These are phyloP conservation scores for Inga leiocalycina DNA, from an alignment of 306 rosid species.

Conservation along the genomic window DNA sequence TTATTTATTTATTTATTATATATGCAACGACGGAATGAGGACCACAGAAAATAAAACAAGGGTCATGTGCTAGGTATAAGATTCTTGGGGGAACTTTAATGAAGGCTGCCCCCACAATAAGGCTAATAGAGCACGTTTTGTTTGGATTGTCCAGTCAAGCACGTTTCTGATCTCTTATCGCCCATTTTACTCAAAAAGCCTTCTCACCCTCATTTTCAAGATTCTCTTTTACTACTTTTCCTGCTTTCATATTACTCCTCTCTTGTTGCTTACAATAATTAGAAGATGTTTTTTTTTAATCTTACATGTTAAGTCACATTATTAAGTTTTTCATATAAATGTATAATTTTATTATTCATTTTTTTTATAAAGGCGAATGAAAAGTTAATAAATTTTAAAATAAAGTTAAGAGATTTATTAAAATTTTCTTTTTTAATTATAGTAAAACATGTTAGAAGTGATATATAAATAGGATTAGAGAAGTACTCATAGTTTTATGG, in stretches of 20 bases:
- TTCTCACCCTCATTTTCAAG: neutral
- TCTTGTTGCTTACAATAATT: too few relatives aligned
- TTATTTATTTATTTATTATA: neutral
- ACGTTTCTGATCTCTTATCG: slow-evolving; percentile 42
- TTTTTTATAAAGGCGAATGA: too few relatives aligned
- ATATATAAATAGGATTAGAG: too few relatives aligned
- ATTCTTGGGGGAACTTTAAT: slow-evolving; percentile 25
- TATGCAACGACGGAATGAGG: slow-evolving; percentile 10
- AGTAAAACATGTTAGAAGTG: too few relatives aligned
- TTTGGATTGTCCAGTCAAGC: slow-evolving; percentile 45
- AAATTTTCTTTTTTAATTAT: too few relatives aligned
- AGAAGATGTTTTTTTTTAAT: too few relatives aligned
- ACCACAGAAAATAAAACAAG: neutral
- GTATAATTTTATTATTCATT: too few relatives aligned
- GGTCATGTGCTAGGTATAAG: slow-evolving; percentile 11
- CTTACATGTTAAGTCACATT: too few relatives aligned
- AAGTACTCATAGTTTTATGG: too few relatives aligned
- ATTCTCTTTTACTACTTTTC: neutral
- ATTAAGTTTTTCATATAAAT: too few relatives aligned
- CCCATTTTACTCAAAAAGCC: neutral
- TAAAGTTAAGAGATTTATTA: too few relatives aligned
- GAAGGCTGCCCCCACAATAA: slow-evolving; percentile 33
- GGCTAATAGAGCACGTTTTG: slow-evolving; percentile 27
- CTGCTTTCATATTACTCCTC: neutral
- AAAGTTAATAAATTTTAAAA: too few relatives aligned